Percentiles rank a stretch among this genome's conserved stretches.
phyloP scores from a whole-genome alignment of 1,284 basidiomycete species.

The Omphalotus olearius region DNA sequence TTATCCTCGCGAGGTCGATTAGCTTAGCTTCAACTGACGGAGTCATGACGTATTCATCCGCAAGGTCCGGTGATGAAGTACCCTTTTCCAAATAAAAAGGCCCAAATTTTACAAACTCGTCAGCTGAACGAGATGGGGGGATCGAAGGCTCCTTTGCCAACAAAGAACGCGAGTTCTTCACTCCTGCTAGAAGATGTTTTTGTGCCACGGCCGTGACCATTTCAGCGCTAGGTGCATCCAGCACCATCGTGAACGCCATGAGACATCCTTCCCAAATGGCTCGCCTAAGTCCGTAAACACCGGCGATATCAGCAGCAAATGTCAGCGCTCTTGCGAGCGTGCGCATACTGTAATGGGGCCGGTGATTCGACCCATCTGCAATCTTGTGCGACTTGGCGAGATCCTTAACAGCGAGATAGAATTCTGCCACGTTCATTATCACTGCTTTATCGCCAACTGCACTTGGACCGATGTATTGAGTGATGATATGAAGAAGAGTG shows the following conservation, averaged over 20 bases:
- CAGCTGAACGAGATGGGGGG: slow-evolving; percentile 38
- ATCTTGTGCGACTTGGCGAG: slow-evolving; percentile 79
- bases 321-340: slow-evolving; percentile 90
- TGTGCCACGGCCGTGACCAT: slow-evolving; percentile 71
- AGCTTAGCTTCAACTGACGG: slow-evolving; percentile 96
- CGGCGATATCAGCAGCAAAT: slow-evolving; percentile 84
- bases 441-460: slow-evolving; percentile 85
- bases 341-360: slow-evolving; percentile 98
- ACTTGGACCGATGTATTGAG: slow-evolving; percentile 86
- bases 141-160: slow-evolving; percentile 64
- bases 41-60: slow-evolving; percentile 89
- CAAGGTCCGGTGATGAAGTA: slow-evolving; percentile 55
- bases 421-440: slow-evolving; percentile 89
- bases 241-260: slow-evolving; percentile 97
- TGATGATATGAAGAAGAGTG: slow-evolving; percentile 84
- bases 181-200: slow-evolving; percentile 77
- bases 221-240: slow-evolving; percentile 74
- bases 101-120: slow-evolving; percentile 80
- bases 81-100: slow-evolving; percentile 90
- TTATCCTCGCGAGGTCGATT: slow-evolving; percentile 87
- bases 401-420: slow-evolving; percentile 83
- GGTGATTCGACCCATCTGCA: slow-evolving; percentile 91
- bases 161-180: slow-evolving; percentile 79
- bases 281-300: slow-evolving; percentile 77
- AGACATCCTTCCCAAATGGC: slow-evolving; percentile 94